phyloP scores from a whole-genome alignment of 2,329 filamentous ascomycete species.

The Sclerotinia spermophila region DNA sequence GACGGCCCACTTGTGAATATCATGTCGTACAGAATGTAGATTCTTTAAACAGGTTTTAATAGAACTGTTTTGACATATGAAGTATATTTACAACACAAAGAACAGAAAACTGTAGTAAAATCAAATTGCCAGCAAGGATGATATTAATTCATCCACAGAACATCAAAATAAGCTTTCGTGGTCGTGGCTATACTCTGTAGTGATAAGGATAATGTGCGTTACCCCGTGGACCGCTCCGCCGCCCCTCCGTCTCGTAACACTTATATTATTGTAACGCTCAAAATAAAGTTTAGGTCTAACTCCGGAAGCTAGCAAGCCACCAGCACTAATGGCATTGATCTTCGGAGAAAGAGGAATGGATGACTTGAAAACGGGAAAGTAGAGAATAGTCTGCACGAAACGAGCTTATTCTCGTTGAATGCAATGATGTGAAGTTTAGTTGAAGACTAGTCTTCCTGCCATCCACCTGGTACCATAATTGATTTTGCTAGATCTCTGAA shows the following conservation, averaged over 20 bases:
- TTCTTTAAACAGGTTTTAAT: conserved; percentile 14
- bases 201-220: background rate
- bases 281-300: background rate
- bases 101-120: background rate
- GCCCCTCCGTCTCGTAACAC: background rate
- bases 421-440: background rate
- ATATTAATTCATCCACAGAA: background rate
- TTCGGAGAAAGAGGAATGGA: background rate
- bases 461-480: background rate
- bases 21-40: conserved; percentile 15
- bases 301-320: background rate
- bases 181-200: too few relatives aligned
- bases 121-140: background rate
- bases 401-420: too few relatives aligned
- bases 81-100: background rate
- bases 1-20: conserved; percentile 10
- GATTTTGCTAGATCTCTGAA: background rate
- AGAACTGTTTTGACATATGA: too few relatives aligned
- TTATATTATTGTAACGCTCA: background rate
- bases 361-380: background rate
- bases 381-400: background rate
- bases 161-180: background rate
- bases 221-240: background rate
- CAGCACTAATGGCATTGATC: background rate
- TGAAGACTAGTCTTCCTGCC: background rate